Evolutionary conservation across 2,329 filamentous ascomycete genomes (phyloP), one percentile per base, ranked within the genome.

Genomic region (Alternaria angustiovoidea): DNA sequence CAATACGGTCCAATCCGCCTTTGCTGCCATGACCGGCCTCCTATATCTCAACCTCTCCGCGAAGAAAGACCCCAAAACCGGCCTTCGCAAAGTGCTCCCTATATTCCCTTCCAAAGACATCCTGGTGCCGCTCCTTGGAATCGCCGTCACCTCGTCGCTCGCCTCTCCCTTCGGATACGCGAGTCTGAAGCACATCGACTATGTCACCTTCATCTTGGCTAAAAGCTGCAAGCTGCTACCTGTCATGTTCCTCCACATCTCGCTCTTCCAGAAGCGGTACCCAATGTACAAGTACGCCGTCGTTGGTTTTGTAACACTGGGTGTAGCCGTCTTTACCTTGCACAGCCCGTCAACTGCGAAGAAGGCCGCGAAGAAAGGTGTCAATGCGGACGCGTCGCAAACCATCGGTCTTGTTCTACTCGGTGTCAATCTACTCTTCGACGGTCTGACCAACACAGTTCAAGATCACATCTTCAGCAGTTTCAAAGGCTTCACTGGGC

Each of bases 221-320:
- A 98, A 99, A 82, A 94, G 91, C 71, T 99, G 95, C 89, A 99
- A 99, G 83, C 87, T 99, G 20, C 88, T 99, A n/a, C 95, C 95
- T 3, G 95, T 99, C 74, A 98, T 99, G 95, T 89, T 95, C 73
- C 86, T 99, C 41, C 94, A 99, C 82, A 88, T 98, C 74, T 94
- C 93, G 44, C 81, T 99, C 47, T 99, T 97, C 84, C 89, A 90
- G 61, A 91, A 90, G 74, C 86, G 89, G 48, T 99, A 97, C 79
- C 94, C 95, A 1, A 84, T 97, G 46, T 97, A 97, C 85, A 99
- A 99, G 82, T 99, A 99, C 82, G 86, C 91, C 42, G 95, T 99
- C 60, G 93, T 99, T 7, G 87, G 91, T 4, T 88, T 94, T 64
- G 95, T 99, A 12, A 99, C 95, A 0, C 86, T 90, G 7, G 95